These are phyloP conservation scores for Hypoxylon sp. DNA, from an alignment of 2,329 filamentous ascomycete species.

Conservation along the genomic window DNA sequence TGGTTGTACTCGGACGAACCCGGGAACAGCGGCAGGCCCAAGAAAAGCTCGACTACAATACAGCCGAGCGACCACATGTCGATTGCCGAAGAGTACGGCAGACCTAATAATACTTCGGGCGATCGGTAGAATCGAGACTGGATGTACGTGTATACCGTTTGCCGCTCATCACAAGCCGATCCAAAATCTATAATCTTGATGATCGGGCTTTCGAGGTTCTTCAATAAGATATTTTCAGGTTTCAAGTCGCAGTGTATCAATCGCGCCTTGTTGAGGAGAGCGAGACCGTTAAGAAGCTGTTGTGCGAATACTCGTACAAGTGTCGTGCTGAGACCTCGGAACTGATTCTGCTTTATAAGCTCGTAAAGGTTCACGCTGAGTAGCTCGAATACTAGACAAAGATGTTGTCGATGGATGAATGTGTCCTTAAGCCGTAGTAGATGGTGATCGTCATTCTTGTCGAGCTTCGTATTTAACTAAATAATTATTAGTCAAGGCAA, in stretches of 20 bases:
- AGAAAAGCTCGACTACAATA: constrained; percentile 97
- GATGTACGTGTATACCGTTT: constrained; percentile 99
- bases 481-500: constrained; percentile 46
- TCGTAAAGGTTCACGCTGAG: constrained; percentile 98
- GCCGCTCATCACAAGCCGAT: constrained; percentile 96
- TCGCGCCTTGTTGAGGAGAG: constrained; percentile 93
- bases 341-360: constrained; percentile 99
- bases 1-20: constrained; percentile 99
- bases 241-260: constrained; percentile 98
- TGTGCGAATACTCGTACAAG: constrained; percentile 97
- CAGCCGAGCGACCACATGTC: constrained; percentile 99
- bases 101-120: constrained; percentile 92
- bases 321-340: constrained; percentile 95
- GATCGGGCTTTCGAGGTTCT: constrained; percentile 98
- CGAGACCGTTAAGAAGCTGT: constrained; percentile 92
- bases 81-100: constrained; percentile 98
- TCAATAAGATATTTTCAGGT: constrained; percentile 96
- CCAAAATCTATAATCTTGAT: constrained; percentile 99
- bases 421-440: constrained; percentile 95
- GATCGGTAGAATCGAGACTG: constrained; percentile 98
- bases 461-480: constrained; percentile 96
- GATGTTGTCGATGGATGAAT: constrained; percentile 96
- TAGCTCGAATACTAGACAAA: constrained; percentile 96
- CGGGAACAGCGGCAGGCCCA: constrained; percentile 93
- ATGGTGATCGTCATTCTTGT: constrained; percentile 99